Evolutionary conservation across 2,329 filamentous ascomycete genomes (phyloP), one percentile per base, ranked within the genome.

Genomic region (Exophiala aquamarina): DNA sequence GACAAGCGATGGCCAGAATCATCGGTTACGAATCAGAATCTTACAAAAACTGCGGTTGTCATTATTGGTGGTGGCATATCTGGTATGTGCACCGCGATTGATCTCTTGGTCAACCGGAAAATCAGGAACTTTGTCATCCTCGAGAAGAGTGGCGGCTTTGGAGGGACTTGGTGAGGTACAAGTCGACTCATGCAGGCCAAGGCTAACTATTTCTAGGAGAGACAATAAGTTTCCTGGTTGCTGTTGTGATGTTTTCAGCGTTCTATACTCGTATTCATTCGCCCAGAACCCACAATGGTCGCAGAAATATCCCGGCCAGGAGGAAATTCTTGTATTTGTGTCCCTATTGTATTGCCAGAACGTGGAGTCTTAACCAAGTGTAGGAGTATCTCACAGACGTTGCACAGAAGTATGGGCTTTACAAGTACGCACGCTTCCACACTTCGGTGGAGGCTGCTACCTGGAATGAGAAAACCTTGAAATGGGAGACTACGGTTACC

Each of bases 181-280:
- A 26, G 20, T 19, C 10, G 20, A 18, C n/a, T 11, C 28, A 5
- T 14, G 23, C 31, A 20, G 18, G 13, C 13, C 17, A 5, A 14
- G 9, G 26, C 31, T 19, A 19, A 13, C 41, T 20, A 41, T 18
- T 15, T 14, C 20, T 14, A 47, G 47, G 47, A 31, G 47, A 28
- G 48, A 56, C 29, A 59, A 57, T 46, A 46, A 44, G 18, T 53
- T 77, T 77, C 2, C 78, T 75, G 58, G 57, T 5, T 77, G 73
- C 54, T 76, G 73, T 52, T 79, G 75, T 47, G 76, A 78, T 57
- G 50, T 81, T 8, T 75, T 70, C 70, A 75, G 71, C 23, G 65
- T 72, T 31, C 65, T 83, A 3, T 83, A 83, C 64, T 77, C 72
- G 31, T 82, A 75, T 62, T 81, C 76, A 8, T 84, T 83, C 55